phyloP scores from a whole-genome alignment of 2,329 filamentous ascomycete species.

The Coniosporium tulheliwenetii region DNA sequence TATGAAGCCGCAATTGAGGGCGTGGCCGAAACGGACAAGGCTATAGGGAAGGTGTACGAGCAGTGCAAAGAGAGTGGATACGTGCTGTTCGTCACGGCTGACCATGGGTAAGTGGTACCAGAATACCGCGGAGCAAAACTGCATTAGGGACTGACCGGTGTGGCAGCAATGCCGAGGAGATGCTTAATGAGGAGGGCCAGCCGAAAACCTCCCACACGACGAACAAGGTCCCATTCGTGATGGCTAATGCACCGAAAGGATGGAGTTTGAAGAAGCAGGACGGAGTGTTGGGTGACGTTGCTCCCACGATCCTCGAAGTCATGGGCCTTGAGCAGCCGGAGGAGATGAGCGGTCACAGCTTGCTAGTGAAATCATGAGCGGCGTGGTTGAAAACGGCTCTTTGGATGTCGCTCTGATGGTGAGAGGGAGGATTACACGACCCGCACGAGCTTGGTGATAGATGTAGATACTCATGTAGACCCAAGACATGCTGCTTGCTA shows the following conservation, averaged over 20 bases:
- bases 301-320: conserved; percentile 76
- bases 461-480: too few species aligned
- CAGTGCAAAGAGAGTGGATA: conserved; percentile 82
- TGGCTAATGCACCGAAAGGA: conserved; percentile 87
- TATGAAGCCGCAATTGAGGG: conserved; percentile 87
- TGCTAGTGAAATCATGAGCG: conserved; percentile 56
- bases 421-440: too few species aligned
- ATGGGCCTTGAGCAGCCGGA: conserved; percentile 86
- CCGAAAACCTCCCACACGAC: conserved; percentile 97
- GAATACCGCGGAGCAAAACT: neutral
- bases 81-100: conserved; percentile 84
- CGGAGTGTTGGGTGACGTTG: conserved; percentile 92
- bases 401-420: neutral
- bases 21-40: conserved; percentile 76
- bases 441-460: too few species aligned
- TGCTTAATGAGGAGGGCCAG: conserved; percentile 90
- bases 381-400: neutral
- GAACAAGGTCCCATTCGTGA: conserved; percentile 95
- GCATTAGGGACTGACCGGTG: conserved; percentile 11
- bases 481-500: too few species aligned
- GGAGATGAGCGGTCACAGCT: conserved; percentile 78
- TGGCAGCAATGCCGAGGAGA: conserved; percentile 79
- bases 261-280: conserved; percentile 73
- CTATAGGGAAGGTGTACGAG: conserved; percentile 84
- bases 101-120: conserved; percentile 55